phyloP scores from a whole-genome alignment of 306 rosid species.

The Macrotyloma uniflorum region DNA sequence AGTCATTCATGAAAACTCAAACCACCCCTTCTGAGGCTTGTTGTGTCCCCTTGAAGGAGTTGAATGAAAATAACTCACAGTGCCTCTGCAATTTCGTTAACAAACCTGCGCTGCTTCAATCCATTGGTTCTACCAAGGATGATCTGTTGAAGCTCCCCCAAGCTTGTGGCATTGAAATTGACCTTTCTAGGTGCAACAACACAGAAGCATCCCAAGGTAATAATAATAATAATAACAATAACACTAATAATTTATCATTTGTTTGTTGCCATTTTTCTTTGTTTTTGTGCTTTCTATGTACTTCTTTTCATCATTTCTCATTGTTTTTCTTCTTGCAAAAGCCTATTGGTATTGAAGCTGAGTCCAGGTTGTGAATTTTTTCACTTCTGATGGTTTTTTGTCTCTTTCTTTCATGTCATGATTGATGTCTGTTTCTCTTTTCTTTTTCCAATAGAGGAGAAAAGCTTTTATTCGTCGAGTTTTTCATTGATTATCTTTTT shows the following conservation, averaged over 20 bases:
- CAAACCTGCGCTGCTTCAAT: constrained; percentile 13
- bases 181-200: constrained; percentile 46
- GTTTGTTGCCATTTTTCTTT: neutral
- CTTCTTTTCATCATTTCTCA: neutral
- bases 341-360: neutral
- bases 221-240: too few species aligned
- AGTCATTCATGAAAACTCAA: constrained; percentile 39
- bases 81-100: constrained; percentile 59
- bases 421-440: neutral
- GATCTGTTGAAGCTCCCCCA: constrained; percentile 53
- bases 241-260: neutral
- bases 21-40: constrained; percentile 40
- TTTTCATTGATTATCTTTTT: neutral
- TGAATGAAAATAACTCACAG: neutral
- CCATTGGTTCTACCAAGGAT: constrained; percentile 41
- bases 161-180: constrained; percentile 49
- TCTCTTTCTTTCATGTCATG: neutral
- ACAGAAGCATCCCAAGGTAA: constrained; percentile 20
- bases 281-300: neutral
- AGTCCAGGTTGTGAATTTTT: too few species aligned
- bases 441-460: neutral
- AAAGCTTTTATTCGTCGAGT: neutral
- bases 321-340: neutral
- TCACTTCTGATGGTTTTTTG: neutral
- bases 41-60: constrained; percentile 49